These are phyloP conservation scores for Saturnispora sanitii DNA, from an alignment of 805 yeast species.

Conservation along the genomic window DNA sequence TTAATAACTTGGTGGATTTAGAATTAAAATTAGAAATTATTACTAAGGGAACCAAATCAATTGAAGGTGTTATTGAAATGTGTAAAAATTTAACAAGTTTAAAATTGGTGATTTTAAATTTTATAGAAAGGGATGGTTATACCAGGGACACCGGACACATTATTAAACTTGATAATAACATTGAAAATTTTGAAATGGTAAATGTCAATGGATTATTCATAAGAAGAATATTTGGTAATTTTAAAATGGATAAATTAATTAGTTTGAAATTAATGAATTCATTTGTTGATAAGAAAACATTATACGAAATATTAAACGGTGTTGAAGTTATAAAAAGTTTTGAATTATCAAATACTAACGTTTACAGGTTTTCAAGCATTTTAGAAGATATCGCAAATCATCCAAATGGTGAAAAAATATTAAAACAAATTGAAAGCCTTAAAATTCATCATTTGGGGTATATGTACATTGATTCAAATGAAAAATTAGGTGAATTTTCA, in stretches of 20 bases:
- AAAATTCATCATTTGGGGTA: too few relatives aligned
- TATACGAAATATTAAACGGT: background rate
- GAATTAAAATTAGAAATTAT: background rate
- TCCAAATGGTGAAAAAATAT: background rate
- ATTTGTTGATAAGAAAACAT: background rate
- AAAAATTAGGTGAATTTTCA: background rate
- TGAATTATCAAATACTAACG: background rate
- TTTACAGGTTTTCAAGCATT: constrained; percentile 1
- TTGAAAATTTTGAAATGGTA: constrained; percentile 1
- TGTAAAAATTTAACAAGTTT: constrained; percentile 3
- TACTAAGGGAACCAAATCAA: constrained; percentile 9
- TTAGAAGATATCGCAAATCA: background rate
- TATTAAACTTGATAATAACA: background rate
- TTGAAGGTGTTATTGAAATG: constrained; percentile 6
- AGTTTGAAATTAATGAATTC: background rate
- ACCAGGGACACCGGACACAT: background rate
- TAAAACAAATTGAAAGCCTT: background rate
- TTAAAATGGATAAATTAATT: background rate
- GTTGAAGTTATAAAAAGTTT: background rate
- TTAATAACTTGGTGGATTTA: constrained; percentile 1
- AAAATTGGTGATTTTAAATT: background rate
- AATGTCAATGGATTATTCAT: constrained; percentile 2
- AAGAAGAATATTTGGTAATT: constrained; percentile 6
- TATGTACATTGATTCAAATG: constrained; percentile 2
- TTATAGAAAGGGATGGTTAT: background rate